phyloP scores from a whole-genome alignment of 257 asterid genomes.

The Linaria vulgaris region DNA sequence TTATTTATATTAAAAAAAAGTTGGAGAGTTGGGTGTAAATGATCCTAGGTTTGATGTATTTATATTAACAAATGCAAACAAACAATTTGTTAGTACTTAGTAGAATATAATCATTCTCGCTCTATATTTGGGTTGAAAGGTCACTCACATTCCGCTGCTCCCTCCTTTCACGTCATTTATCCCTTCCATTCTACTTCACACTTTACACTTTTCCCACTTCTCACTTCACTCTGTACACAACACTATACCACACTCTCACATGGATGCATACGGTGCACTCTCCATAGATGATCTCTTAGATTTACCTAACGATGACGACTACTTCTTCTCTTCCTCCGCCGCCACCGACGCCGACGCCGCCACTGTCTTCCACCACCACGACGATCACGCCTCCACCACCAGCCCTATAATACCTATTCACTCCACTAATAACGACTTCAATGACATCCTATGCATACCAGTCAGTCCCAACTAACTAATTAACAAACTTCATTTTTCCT shows the following conservation, averaged over 20 bases:
- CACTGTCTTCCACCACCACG: constrained; percentile 30
- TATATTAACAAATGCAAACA: too few species aligned
- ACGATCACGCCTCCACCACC: constrained; percentile 38
- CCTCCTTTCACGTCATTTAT: constrained; percentile 41
- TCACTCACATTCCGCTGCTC: constrained; percentile 49
- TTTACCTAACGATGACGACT: constrained; percentile 47
- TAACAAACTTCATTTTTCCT: too few species aligned
- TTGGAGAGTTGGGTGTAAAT: too few species aligned
- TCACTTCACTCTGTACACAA: constrained; percentile 22
- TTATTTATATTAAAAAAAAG: too few species aligned
- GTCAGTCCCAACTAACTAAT: too few species aligned
- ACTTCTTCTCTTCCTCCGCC: constrained; percentile 37
- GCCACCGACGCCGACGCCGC: constrained; percentile 32
- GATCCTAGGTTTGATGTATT: too few species aligned
- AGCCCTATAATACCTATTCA: constrained; percentile 22
- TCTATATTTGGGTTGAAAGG: too few species aligned
- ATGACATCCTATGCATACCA: constrained; percentile 49
- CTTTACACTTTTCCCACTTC: not conserved
- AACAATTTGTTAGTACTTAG: too few species aligned
- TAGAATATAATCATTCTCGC: too few species aligned
- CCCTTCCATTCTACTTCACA: constrained; percentile 39
- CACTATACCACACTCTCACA: constrained; percentile 17
- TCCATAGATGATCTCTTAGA: constrained; percentile 66
- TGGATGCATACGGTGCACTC: constrained; percentile 56
- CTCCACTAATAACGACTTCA: constrained; percentile 41